A percentile compares a stretch with the other conserved stretches of the same genome.
Evolutionary conservation across 2,329 filamentous ascomycete species (phyloP).

Genomic region (Aspergillus fructus): DNA sequence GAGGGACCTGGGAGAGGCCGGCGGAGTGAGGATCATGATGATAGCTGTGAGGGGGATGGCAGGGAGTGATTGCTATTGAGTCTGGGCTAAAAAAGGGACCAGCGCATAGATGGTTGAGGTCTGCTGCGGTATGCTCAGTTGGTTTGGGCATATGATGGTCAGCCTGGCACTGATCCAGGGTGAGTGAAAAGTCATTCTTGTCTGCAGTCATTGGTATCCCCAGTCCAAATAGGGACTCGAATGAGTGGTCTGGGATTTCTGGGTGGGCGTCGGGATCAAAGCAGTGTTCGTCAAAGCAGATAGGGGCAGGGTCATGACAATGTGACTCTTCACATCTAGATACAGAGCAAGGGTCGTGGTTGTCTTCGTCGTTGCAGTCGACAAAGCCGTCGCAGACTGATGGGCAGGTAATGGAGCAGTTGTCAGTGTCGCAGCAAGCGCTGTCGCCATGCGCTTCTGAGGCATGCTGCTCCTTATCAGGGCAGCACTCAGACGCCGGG

Average conservation of each 20-base stretch:
- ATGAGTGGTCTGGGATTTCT: conserved; percentile 25
- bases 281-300: conserved; percentile 42
- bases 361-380: conserved; percentile 36
- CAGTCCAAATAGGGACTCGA: conserved; percentile 35
- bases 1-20: conserved; percentile 28
- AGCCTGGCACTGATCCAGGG: conserved; percentile 17
- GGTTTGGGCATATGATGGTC: conserved; percentile 25
- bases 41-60: conserved; percentile 23
- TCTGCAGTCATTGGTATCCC: conserved; percentile 31
- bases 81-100: conserved; percentile 19
- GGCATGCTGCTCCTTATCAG: conserved; percentile 29
- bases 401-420: conserved; percentile 38
- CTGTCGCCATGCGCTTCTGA: conserved; percentile 29
- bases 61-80: conserved; percentile 25
- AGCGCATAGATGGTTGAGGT: conserved; percentile 14
- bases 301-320: conserved; percentile 31
- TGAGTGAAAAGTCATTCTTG: conserved; percentile 24
- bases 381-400: conserved; percentile 44
- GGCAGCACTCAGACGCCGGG: conserved; percentile 27
- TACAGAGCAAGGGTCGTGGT: conserved; percentile 35
- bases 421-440: conserved; percentile 41
- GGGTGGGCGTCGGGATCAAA: conserved; percentile 21
- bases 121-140: conserved; percentile 18
- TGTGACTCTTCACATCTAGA: conserved; percentile 29
- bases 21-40: conserved; percentile 31